Base-by-base conservation (phyloP, 1,139 yeast genomes). In the Sugiyamaella novakii region DNA sequence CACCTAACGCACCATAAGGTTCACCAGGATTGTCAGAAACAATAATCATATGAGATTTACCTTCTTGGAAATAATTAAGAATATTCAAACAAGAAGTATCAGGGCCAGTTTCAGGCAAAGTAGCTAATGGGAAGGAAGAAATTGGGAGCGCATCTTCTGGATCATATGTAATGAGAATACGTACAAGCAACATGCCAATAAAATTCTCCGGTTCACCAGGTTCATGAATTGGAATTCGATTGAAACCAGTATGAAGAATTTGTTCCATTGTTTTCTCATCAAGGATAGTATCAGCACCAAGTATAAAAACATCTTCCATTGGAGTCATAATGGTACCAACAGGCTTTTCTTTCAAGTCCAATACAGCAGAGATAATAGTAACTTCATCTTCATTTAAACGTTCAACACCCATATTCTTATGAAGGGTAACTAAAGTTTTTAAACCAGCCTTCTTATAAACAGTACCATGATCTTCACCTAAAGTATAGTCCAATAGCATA, bases 391-490 rank as follows among this genome's bases (percentile, higher is more conserved):
- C 86, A 64, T 89, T 89, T 59, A 92, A 77, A 53, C 97, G 74
- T 66, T 91, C 98, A 10, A 86, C 96, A 47, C 97, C 98, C 95
- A 89, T 88, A 28, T 95, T 88, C 63, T 84, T 81, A 68, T 92
- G 98, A 59, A 92, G 74, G 2, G 96, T 88, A 44, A 92, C 98
- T 62, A 92, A 76, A 2, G 97, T 87, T 70, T 92, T 92, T 61
- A 92, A 78, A 0, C 98, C 98, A 2, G 92, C 86, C 66, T 88
- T 87, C 65, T 88, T 88, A 70, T 92, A 92, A 40, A 91, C 82
- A 1, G 96, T 89, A 24, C 98, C 98, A 67, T 92, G 98, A 68
- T 89, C 96, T 69, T 92, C 96, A 46, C 98, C 98, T 43, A 92
- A 75, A 43, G 84, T 77, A 60, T 79, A 77, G 68, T 92, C 98